Evolutionary conservation across 2,329 filamentous ascomycete species (phyloP).

Genomic region (Leptodontidium sp.): DNA sequence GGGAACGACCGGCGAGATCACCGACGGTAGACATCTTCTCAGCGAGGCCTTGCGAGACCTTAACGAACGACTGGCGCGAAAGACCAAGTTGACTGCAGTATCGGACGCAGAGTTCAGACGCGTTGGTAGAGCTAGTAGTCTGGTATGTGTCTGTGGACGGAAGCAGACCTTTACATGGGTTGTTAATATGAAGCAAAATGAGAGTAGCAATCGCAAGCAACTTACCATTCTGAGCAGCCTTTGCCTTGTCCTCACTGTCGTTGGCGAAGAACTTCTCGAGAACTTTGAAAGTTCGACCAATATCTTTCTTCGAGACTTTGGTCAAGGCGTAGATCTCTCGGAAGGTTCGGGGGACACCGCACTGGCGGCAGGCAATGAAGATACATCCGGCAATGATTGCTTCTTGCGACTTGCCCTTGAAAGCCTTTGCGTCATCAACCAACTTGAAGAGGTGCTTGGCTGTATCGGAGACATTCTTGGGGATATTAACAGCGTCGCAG

Average conservation of each 20-base stretch:
- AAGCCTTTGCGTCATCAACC: slow-evolving; percentile 88
- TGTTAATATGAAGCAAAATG: slow-evolving; percentile 45
- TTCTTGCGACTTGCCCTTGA: slow-evolving; percentile 95
- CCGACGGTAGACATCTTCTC: slow-evolving; percentile 79
- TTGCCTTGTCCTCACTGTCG: slow-evolving; percentile 68
- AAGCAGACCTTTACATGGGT: slow-evolving; percentile 38
- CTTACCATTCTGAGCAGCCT: slow-evolving; percentile 62
- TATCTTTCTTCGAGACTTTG: slow-evolving; percentile 95
- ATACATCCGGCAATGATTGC: slow-evolving; percentile 95
- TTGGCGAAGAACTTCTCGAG: slow-evolving; percentile 88
- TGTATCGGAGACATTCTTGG: slow-evolving; percentile 82
- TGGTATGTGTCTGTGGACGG: slow-evolving; percentile 67
- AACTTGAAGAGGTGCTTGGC: slow-evolving; percentile 97
- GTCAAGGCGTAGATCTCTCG: slow-evolving; percentile 94
- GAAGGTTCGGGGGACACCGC: slow-evolving; percentile 87
- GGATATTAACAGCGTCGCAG: slow-evolving; percentile 85
- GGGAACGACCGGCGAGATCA: slow-evolving; percentile 86
- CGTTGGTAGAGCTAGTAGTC: slow-evolving; percentile 78
- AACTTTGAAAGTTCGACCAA: slow-evolving; percentile 92
- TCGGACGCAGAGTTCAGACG: slow-evolving; percentile 85
- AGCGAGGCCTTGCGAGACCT: slow-evolving; percentile 81
- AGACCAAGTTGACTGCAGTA: slow-evolving; percentile 87
- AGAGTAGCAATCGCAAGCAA: slow-evolving; percentile 39
- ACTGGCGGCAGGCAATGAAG: slow-evolving; percentile 95
- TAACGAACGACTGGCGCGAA: slow-evolving; percentile 76